These are phyloP conservation scores for Alternaria dauci DNA, from an alignment of 2,329 filamentous ascomycete species.

Conservation along the genomic window DNA sequence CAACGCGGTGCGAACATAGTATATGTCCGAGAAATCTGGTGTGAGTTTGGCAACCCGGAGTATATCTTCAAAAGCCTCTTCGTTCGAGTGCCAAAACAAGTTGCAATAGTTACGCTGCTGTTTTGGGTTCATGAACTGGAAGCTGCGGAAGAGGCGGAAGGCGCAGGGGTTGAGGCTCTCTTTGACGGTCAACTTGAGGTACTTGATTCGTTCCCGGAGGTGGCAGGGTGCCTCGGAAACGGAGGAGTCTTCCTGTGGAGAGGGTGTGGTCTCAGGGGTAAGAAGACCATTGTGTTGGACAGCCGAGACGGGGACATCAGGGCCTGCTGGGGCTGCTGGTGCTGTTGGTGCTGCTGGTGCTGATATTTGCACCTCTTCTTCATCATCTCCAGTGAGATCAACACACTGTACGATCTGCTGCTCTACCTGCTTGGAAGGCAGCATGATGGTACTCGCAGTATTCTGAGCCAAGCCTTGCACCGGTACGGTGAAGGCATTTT, in stretches of 20 bases:
- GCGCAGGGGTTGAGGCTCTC: neutral
- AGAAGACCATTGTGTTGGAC: neutral
- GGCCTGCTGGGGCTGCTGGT: neutral
- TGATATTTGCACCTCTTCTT: neutral
- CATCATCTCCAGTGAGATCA: neutral
- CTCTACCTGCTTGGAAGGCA: neutral
- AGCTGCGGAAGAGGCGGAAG: neutral
- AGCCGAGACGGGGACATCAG: neutral
- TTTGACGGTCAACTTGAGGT: neutral
- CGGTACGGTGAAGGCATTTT: neutral
- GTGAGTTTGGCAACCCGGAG: neutral
- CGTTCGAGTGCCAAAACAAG: slow-evolving; percentile 6
- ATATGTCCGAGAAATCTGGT: neutral
- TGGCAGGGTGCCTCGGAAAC: neutral
- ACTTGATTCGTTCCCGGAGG: neutral
- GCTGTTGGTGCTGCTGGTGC: neutral
- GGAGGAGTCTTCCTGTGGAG: neutral
- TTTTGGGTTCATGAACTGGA: neutral
- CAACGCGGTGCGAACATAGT: neutral
- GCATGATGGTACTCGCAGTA: neutral
- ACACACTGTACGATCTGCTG: neutral
- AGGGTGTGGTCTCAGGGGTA: neutral
- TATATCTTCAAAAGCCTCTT: slow-evolving; percentile 1
- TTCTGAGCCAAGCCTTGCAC: neutral
- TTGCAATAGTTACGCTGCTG: neutral